These are phyloP conservation scores for Clavispora carvajalis DNA, from an alignment of 805 yeast genomes.

Conservation along the genomic window DNA sequence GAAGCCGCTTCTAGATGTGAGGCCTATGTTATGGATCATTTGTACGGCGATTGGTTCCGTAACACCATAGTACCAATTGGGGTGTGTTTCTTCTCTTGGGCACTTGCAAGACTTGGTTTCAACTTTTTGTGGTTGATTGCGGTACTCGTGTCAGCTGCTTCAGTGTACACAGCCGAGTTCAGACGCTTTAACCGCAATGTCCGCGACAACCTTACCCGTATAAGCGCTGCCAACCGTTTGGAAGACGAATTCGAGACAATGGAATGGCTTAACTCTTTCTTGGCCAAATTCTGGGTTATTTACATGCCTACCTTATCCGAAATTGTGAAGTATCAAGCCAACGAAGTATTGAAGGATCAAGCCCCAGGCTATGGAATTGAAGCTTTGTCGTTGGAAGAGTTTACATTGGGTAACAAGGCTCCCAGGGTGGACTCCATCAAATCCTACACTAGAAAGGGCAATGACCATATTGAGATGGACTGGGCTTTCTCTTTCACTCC, in stretches of 20 bases:
- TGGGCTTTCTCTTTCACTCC: slow-evolving; percentile 82
- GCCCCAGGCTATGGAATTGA: slow-evolving; percentile 85
- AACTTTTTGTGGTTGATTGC: slow-evolving; percentile 60
- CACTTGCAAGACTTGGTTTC: slow-evolving; percentile 55
- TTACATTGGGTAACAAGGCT: slow-evolving; percentile 76
- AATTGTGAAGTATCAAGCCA: slow-evolving; percentile 66
- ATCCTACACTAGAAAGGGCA: slow-evolving; percentile 66
- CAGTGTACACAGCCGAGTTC: slow-evolving; percentile 68
- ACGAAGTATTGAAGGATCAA: slow-evolving; percentile 58
- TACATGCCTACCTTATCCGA: slow-evolving; percentile 83
- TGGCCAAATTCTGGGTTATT: slow-evolving; percentile 81
- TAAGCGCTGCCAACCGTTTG: slow-evolving; percentile 56
- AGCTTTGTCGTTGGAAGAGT: slow-evolving; percentile 65
- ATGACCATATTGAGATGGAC: slow-evolving; percentile 71
- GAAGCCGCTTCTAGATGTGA: slow-evolving; percentile 37
- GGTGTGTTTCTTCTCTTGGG: slow-evolving; percentile 70
- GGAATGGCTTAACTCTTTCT: slow-evolving; percentile 74
- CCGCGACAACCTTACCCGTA: slow-evolving; percentile 70
- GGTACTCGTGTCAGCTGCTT: slow-evolving; percentile 55
- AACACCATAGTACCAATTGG: slow-evolving; percentile 61
- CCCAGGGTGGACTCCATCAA: slow-evolving; percentile 69
- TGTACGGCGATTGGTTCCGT: slow-evolving; percentile 68
- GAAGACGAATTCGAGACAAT: slow-evolving; percentile 66
- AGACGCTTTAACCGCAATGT: slow-evolving; percentile 71
- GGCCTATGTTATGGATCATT: slow-evolving; percentile 61